Evolutionary conservation across 2,329 filamentous ascomycete genomes (phyloP), one percentile per base, ranked within the genome.

Genomic region (Escovopsis sp.): DNA sequence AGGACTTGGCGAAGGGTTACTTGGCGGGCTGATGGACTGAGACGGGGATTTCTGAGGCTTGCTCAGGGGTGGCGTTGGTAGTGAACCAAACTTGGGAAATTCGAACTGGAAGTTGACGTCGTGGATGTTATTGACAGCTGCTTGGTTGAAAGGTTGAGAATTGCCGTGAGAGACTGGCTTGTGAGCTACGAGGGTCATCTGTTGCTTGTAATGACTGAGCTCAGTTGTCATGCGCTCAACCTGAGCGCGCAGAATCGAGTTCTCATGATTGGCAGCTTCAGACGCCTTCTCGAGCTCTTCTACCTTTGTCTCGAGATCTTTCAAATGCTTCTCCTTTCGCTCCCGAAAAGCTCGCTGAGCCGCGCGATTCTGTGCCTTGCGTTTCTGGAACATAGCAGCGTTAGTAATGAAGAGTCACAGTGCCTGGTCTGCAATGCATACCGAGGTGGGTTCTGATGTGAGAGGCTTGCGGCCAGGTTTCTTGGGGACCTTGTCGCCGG

Each of bases 381-480:
- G 81, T 66, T 94, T 93, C 86, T 94, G 54, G 37, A 48, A 12
- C 30, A 11, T 13, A 40, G 49, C 44, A 49, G 48, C 39, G 50
- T 41, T 11, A 34, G 34, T 6, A 20, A 36, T 16, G 35, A 25
- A 20, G 40, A 10, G 37, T n/a, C 15, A 24, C 25, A 42, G 15
- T 30, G 27, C 27, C 8, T 9, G 27, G 9, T 30, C 27, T 9
- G 36, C 46, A 43, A 43, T 38, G 76, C 88, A 68, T 79, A 96
- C 89, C 51, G 88, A 91, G 51, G 84, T 96, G 20, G 91, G 91
- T 62, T 96, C 91, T 16, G 85, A 93, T 38, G 86, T 96, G 54
- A 96, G 70, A 15, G 89, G 91, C 70, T 98, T 98, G 48, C 91
- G 78, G 39, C 91, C 91, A 5, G 91, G 89, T 66, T 96, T 98